Evolutionary conservation across 2,329 filamentous ascomycete species (phyloP).

Genomic region (Gaeumannomyces sp.): DNA sequence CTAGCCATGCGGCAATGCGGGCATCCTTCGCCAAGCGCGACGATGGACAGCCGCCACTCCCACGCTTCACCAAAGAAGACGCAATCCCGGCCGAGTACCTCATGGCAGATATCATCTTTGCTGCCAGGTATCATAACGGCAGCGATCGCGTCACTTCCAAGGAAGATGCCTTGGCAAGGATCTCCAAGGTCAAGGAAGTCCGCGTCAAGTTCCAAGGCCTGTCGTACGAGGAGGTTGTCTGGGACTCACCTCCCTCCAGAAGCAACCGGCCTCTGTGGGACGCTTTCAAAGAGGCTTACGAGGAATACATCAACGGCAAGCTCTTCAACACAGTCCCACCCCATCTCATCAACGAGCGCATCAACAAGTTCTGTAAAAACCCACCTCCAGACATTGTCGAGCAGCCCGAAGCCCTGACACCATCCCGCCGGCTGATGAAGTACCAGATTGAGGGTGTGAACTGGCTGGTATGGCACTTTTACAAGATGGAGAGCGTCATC

Average conservation of each 20-base stretch:
- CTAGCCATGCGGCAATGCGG: slow-evolving; percentile 57
- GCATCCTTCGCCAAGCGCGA: slow-evolving; percentile 70
- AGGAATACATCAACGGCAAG: slow-evolving; percentile 75
- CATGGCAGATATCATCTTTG: slow-evolving; percentile 81
- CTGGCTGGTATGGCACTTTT: slow-evolving; percentile 91
- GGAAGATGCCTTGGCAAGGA: slow-evolving; percentile 64
- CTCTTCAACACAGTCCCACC: slow-evolving; percentile 57
- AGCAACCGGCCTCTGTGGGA: slow-evolving; percentile 62
- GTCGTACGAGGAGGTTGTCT: slow-evolving; percentile 82
- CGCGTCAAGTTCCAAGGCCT: slow-evolving; percentile 91
- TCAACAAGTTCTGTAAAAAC: slow-evolving; percentile 58
- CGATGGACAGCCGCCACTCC: slow-evolving; percentile 48
- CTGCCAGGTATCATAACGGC: slow-evolving; percentile 55
- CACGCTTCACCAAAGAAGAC: slow-evolving; percentile 65
- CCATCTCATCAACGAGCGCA: slow-evolving; percentile 56
- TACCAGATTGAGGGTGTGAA: slow-evolving; percentile 93
- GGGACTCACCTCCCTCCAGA: slow-evolving; percentile 71
- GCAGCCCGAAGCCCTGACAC: slow-evolving; percentile 68
- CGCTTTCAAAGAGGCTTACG: slow-evolving; percentile 77
- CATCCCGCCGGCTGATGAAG: slow-evolving; percentile 74
- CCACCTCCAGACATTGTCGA: slow-evolving; percentile 63
- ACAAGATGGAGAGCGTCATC: slow-evolving; percentile 75
- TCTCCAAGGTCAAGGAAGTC: slow-evolving; percentile 65
- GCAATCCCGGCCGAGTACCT: slow-evolving; percentile 86
- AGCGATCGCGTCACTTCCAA: slow-evolving; percentile 40